Evolutionary conservation across 371 early-diverging fungal species (phyloP).

Genomic region (Zancudomyces culisetae): DNA sequence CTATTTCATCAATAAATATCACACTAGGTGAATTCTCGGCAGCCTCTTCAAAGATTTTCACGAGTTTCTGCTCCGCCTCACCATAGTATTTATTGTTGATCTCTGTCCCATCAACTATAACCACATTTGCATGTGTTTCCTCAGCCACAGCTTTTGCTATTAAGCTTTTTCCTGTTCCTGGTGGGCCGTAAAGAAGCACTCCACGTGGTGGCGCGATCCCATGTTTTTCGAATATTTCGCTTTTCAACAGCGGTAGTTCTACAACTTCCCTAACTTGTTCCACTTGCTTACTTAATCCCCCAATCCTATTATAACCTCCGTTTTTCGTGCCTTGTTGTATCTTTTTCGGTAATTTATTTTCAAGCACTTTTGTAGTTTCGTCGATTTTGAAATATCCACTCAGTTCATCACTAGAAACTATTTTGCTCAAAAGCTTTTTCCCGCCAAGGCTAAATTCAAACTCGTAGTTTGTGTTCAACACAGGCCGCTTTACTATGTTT

Average conservation of each 20-base stretch:
- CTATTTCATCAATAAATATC: conserved; percentile 98
- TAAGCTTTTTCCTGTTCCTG: conserved; percentile 96
- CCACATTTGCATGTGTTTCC: conserved; percentile 60
- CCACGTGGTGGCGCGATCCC: conserved; percentile 73
- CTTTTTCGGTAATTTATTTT: no score
- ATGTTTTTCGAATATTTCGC: conserved; percentile 27
- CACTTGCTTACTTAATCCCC: conserved; percentile 17
- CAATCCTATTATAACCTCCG: conserved; percentile 12
- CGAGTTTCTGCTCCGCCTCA: conserved; percentile 80
- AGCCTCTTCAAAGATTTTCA: conserved; percentile 67
- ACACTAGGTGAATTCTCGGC: conserved; percentile 68
- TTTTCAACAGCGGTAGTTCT: not conserved
- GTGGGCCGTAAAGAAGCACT: conserved; percentile 90
- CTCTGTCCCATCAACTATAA: conserved; percentile 89
- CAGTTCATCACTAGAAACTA: no score
- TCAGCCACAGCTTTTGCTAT: conserved; percentile 78
- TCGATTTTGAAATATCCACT: no score
- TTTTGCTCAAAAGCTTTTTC: no score
- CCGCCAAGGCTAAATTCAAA: conserved; percentile 6
- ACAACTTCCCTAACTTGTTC: conserved; percentile 15
- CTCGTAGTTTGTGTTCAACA: conserved; percentile 30
- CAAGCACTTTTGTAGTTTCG: no score
- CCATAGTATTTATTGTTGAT: conserved; percentile 90
- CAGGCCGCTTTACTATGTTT: no score
- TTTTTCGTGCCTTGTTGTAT: conserved; percentile 12